Base-by-base conservation (phyloP, 2,329 filamentous ascomycete genomes). In the Sarocladium brachiariae region DNA sequence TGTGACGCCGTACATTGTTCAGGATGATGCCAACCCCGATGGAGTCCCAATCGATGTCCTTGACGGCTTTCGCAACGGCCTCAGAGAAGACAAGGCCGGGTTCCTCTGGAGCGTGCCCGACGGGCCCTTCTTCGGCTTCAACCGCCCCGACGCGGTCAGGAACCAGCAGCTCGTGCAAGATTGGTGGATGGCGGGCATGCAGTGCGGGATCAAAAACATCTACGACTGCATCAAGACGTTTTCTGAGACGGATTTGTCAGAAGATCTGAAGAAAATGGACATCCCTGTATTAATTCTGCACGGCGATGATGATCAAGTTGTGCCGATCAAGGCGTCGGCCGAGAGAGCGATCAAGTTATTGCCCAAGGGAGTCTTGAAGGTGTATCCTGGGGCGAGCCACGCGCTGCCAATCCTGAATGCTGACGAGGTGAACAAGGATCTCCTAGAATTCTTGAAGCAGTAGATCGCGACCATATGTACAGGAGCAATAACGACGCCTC, bases 61-160 rank as follows among this genome's bases (percentile, higher is more conserved):
- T 45, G 67, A 71, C 51, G 51, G 58, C 11, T 70, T 70, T 56
- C 61, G 67, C 27, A 50, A 57, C 2, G 59, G 63, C 4, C 70
- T 70, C 63, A 45, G 50, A 4, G 60, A 64, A 33, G 60, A 65
- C 23, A 27, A 47, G 6, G 37, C 51, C 18, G 67, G 85, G 23
- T 85, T 83, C 3, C 80, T 84, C 57, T 81, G 83, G 56, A 80
- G 82, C 59, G 82, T 84, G 78, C 81, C 80, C 1, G 81, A 85
- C 4, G 83, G 87, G 31, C 79, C 83, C 48, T 84, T 83, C 37
- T 79, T 81, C 21, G 61, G 84, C 41, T 81, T 82, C 41, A 61
- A 61, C 46, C 54, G 59, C 13, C 54, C 54, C 16, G 51, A 50
- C 16, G 57, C 39, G 3, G 30, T 34, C 24, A 49, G 34, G 27